phyloP scores from a whole-genome alignment of 495 filamentous ascomycete genomes.

The Aspergillus coremiiformis region DNA sequence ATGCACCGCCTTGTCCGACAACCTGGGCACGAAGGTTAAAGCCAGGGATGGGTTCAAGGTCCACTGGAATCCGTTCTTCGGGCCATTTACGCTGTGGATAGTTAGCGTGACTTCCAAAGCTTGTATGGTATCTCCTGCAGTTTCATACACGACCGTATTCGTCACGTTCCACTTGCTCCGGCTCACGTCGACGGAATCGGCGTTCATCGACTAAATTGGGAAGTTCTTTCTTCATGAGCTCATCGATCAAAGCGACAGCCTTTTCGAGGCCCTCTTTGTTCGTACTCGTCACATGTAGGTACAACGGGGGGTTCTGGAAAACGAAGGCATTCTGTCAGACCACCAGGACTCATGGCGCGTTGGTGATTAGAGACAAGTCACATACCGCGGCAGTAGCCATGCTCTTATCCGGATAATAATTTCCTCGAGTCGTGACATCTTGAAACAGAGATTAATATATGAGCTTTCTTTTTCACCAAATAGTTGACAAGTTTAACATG shows the following conservation, averaged over 20 bases:
- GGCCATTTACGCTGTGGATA: constrained; percentile 87
- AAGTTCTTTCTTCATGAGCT: constrained; percentile 92
- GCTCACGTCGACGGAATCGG: constrained; percentile 81
- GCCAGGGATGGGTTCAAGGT: constrained; percentile 84
- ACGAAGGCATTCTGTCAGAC: constrained; percentile 1
- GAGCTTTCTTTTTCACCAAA: constrained; percentile 51
- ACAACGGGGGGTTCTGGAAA: constrained; percentile 85
- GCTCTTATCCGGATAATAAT: constrained; percentile 93
- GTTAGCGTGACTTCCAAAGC: constrained; percentile 16
- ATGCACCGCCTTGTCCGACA: constrained; percentile 84
- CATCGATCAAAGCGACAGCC: constrained; percentile 77
- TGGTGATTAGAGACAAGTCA: constrained; percentile 8
- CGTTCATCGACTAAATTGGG: constrained; percentile 94
- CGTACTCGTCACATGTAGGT: constrained; percentile 91
- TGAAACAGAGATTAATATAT: constrained; percentile 50
- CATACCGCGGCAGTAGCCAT: constrained; percentile 90
- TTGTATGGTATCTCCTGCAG: background rate
- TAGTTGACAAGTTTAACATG: constrained; percentile 38
- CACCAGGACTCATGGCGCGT: background rate
- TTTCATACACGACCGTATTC: constrained; percentile 79
- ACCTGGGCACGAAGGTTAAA: constrained; percentile 96
- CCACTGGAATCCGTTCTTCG: constrained; percentile 85
- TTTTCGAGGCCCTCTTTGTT: constrained; percentile 85
- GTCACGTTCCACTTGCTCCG: constrained; percentile 86
- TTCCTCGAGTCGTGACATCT: constrained; percentile 99